Conservation (phyloP, 2,329 filamentous ascomycete species). For the Claviceps sp. region DNA sequence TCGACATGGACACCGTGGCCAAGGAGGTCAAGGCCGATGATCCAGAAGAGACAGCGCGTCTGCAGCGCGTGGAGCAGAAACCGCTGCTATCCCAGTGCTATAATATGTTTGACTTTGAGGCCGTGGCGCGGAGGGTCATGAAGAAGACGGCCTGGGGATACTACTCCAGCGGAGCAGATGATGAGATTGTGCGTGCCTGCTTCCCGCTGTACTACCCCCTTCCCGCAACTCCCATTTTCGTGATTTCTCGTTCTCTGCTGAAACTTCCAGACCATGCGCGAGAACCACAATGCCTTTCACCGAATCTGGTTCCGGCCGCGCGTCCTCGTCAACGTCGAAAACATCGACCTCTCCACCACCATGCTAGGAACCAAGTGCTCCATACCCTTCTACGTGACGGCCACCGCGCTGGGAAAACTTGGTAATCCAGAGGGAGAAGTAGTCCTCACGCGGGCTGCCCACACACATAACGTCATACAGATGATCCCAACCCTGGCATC, state of each 20-base stretch:
- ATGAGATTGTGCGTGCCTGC: conserved; percentile 25
- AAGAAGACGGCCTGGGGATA: conserved; percentile 97
- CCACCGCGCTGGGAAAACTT: conserved; percentile 88
- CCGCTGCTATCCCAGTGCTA: conserved; percentile 78
- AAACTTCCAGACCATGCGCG: conserved; percentile 60
- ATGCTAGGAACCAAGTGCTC: conserved; percentile 82
- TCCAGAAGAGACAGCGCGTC: conserved; percentile 47
- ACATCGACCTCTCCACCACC: conserved; percentile 74
- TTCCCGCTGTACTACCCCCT: no score
- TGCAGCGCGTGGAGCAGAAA: conserved; percentile 61
- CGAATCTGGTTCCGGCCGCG: conserved; percentile 93
- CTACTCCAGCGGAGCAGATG: conserved; percentile 74
- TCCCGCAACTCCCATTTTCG: conserved; percentile 1
- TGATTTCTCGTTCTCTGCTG: background rate
- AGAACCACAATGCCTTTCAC: conserved; percentile 93
- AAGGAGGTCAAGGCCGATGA: conserved; percentile 57
- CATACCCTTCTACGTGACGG: conserved; percentile 92
- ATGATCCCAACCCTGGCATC: conserved; percentile 98
- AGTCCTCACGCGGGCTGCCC: conserved; percentile 69
- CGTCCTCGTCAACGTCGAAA: conserved; percentile 78
- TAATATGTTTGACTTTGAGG: conserved; percentile 91
- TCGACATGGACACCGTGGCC: conserved; percentile 75
- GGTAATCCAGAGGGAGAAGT: conserved; percentile 92
- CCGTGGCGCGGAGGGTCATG: conserved; percentile 80
- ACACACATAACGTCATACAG: conserved; percentile 81